A percentile compares a stretch with the other conserved stretches of the same genome.
These are phyloP conservation scores for Umbelopsis sp. DNA, from an alignment of 371 early-diverging fungal species.

Conservation along the genomic window DNA sequence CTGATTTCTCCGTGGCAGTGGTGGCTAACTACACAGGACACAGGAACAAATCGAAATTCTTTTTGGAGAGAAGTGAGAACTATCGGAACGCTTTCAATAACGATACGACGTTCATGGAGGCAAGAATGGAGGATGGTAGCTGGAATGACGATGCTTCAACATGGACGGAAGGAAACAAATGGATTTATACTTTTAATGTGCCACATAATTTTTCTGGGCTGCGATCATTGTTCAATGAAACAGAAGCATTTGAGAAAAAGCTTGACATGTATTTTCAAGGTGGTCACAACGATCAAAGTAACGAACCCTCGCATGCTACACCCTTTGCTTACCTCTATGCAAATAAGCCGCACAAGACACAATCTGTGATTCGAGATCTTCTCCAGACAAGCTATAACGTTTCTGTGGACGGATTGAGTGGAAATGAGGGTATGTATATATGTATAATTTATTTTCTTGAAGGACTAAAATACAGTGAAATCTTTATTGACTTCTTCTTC, in stretches of 20 bases:
- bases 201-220: slow-evolving; percentile 5
- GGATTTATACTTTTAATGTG: slow-evolving; percentile 8
- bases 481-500: background rate
- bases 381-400: slow-evolving; percentile 3
- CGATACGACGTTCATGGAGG: slow-evolving; percentile 7
- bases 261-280: background rate
- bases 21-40: slow-evolving; percentile 8
- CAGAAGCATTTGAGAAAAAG: background rate
- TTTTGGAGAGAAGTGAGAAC: background rate
- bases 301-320: slow-evolving; percentile 9
- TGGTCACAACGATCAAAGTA: slow-evolving; percentile 11
- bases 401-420: background rate
- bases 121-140: background rate
- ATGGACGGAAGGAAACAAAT: slow-evolving; percentile 7
- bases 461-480: background rate
- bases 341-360: background rate
- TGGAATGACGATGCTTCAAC: background rate
- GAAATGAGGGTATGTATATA: background rate
- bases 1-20: background rate
- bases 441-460: no score
- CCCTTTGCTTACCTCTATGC: slow-evolving; percentile 4
- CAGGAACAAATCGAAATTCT: background rate
- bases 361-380: background rate
- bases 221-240: background rate
- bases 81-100: background rate